Evolutionary conservation across 1,284 basidiomycete species (phyloP), one percentile per base, ranked within the genome.

Genomic region (Puccinia coronata): DNA sequence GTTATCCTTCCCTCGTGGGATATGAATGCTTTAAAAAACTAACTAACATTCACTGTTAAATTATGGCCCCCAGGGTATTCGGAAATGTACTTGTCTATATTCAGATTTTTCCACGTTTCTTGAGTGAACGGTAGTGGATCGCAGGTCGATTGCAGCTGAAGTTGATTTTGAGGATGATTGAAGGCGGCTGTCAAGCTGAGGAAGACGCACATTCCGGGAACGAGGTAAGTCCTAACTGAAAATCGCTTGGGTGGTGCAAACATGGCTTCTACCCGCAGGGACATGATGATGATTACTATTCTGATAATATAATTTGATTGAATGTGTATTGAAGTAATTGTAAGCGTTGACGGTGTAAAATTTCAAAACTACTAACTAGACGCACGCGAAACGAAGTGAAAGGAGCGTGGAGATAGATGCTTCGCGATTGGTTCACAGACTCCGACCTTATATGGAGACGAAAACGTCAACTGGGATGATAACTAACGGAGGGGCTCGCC

Each of bases 41-140:
- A 9, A 69, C 76, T 57, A 31, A 80, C 77, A 61, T 39, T 25
- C 43, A 80, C 67, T 31, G 77, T 80, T 57, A 80, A 72, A 51
- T 80, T 80, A 11, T 51, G 49, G 49, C 77, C 77, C 23, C 77
- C 69, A 41, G 77, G 69, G 53, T 80, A 80, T 28, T 61, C 53
- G 16, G 41, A 23, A 41, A 80, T 49, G 36, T 80, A 80, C 39
- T 63, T 70, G 55, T 70, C 69, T 39, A 80, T 47, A 49, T 80
- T 71, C 11, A 80, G 47, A 8, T 72, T 70, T 28, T 41, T 41
- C 77, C 77, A 80, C 11, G 77, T 80, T 31, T 70, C 67, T 71
- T 47, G 51, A 36, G 65, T 80, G 18, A 80, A 72, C 23, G 77
- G 77, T 28, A 80, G 31, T 59, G 77, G 77, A 72, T 80, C 77